Base-by-base conservation (phyloP, 1,139 yeast species). In the Kodamaea plutei region DNA sequence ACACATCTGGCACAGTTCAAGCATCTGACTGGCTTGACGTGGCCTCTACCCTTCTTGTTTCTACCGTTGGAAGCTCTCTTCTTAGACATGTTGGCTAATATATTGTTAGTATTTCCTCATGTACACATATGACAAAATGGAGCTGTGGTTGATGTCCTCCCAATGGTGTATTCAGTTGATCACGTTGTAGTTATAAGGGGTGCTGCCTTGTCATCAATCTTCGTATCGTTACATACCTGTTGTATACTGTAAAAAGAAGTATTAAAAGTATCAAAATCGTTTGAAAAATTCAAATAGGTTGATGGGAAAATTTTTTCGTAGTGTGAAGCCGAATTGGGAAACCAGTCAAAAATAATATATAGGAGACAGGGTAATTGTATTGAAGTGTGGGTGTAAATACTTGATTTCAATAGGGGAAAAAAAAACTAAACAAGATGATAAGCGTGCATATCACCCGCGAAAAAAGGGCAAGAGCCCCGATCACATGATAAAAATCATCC, bases 11-110 rank as follows among this genome's bases (percentile, higher is more conserved):
- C 85, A 77, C 99, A 91, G 96, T 91, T 91, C 68, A 89, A 84
- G 81, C 99, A 91, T 84, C 99, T 89, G 67, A 91, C 96, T 69
- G 96, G 95, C 76, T 84, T 84, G 73, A 85, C 96, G 95, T 91
- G 98, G 69, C 99, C 99, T 85, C 99, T 91, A 71, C 98, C 98
- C 81, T 88, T 88, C 95, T 91, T 91, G 94, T 93, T 91, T 83
- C 98, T 91, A 82, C 99, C 99, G 96, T 88, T 88, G 93, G 96
- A 87, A 75, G 97, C 88, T 88, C 99, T 91, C 97, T 91, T 91
- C 88, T 91, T 91, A 76, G 98, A 96, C 98, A 91, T 91, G 61
- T 74, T 78, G 73, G 41, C 54, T 52, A 48, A 27, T 30, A 30
- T 22, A 14, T 40, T n/a, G 61, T 54, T 54, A 56, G 61, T 56